Evolutionary conservation across 129 eudicot genomes (phyloP).

Genomic region (carrot (Daucus carota)): DH1_v3.0 NC_030381.2:48092001-48092500

Average conservation of each 20-base stretch:
- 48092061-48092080: too few relatives aligned
- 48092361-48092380: too few relatives aligned
- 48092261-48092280: not conserved
- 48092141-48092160: not conserved
- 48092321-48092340: too few relatives aligned
- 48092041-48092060: too few relatives aligned
- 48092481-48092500: not conserved
- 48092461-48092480: not conserved
- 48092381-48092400: not conserved
- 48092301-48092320: too few relatives aligned
- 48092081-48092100: too few relatives aligned
- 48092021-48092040: too few relatives aligned
- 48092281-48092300: not conserved
- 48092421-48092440: not conserved
- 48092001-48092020: constrained; percentile 43
- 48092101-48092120: too few relatives aligned
- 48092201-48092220: not conserved
- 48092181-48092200: not conserved
- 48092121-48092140: not conserved
- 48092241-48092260: not conserved
- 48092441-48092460: not conserved
- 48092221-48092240: not conserved
- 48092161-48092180: not conserved
- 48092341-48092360: not conserved
- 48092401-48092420: not conserved